Conservation (phyloP, 768 basidiomycete genomes). For the Lenzites betulinus region DNA sequence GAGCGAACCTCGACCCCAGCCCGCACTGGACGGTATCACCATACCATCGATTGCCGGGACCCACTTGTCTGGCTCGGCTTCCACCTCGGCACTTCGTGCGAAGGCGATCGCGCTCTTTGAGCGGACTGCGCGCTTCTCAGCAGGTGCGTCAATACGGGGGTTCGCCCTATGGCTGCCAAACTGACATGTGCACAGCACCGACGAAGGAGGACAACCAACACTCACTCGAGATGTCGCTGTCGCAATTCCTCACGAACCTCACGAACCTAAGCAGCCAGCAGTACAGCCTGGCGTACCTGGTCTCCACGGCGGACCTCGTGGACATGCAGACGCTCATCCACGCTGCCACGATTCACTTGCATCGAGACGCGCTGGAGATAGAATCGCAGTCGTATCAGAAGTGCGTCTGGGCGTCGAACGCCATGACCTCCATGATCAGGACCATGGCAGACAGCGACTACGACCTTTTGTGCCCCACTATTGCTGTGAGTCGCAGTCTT, state of each 20-base stretch:
- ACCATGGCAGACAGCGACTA: slow-evolving; percentile 53
- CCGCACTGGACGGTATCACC: slow-evolving; percentile 1
- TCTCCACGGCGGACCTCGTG: slow-evolving; percentile 43
- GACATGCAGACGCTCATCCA: slow-evolving; percentile 52
- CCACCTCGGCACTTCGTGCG: slow-evolving; percentile 41
- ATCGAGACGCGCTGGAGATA: slow-evolving; percentile 41
- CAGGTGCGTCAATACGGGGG: slow-evolving; percentile 34
- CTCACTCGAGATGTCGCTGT: slow-evolving; percentile 46
- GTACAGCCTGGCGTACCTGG: slow-evolving; percentile 25
- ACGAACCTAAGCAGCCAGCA: slow-evolving; percentile 40
- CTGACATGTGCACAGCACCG: slow-evolving; percentile 25
- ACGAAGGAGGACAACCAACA: slow-evolving; percentile 35
- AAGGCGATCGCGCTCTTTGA: slow-evolving; percentile 58
- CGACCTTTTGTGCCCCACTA: slow-evolving; percentile 53
- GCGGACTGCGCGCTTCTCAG: slow-evolving; percentile 47
- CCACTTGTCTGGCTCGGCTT: slow-evolving; percentile 12
- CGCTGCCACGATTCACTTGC: slow-evolving; percentile 53
- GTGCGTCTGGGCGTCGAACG: slow-evolving; percentile 45
- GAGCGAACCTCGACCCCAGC: not conserved
- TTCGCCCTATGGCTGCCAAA: not conserved
- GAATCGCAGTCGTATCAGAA: slow-evolving; percentile 36
- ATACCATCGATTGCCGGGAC: not conserved
- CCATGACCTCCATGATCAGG: slow-evolving; percentile 46
- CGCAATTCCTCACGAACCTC: slow-evolving; percentile 44
- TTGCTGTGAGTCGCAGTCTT: slow-evolving; percentile 44